Conservation (phyloP, 768 basidiomycete genomes). For the Tylopilus sp. region DNA sequence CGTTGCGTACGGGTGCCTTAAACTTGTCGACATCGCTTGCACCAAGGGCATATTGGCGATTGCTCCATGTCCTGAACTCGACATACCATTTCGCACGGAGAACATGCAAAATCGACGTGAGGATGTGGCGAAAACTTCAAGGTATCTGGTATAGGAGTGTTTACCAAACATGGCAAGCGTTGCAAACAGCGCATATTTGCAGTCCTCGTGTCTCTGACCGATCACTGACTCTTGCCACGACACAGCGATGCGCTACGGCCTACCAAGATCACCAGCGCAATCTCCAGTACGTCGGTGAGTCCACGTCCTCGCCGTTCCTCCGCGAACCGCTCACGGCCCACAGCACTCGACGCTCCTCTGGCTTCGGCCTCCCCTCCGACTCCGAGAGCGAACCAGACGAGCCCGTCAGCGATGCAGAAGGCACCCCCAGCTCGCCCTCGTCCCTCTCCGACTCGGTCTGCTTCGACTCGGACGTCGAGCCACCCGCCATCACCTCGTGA, state of each 20-base stretch:
- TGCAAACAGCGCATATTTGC: background rate
- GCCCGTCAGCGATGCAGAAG: conserved; percentile 38
- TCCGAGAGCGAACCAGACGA: conserved; percentile 37
- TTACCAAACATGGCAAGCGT: background rate
- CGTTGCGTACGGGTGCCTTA: no score
- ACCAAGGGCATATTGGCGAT: no score
- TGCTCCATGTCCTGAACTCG: no score
- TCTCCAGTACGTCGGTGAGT: conserved; percentile 43
- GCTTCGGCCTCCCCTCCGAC: conserved; percentile 54
- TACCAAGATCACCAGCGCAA: conserved; percentile 49
- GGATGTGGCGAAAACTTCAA: no score
- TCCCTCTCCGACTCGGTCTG: conserved; percentile 40
- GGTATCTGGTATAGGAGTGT: background rate
- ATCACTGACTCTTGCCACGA: background rate
- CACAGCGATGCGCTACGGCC: conserved; percentile 49
- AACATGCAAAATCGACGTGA: background rate
- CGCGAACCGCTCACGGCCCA: background rate
- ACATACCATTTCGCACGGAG: background rate
- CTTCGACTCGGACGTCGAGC: conserved; percentile 44
- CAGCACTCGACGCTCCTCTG: conserved; percentile 39
- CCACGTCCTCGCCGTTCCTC: conserved; percentile 3
- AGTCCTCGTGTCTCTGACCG: conserved; percentile 1
- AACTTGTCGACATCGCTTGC: no score
- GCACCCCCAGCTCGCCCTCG: conserved; percentile 28
- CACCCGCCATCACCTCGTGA: conserved; percentile 33